These are phyloP conservation scores for Penicillium salamii DNA, from an alignment of 495 filamentous ascomycete species.

Conservation along the genomic window DNA sequence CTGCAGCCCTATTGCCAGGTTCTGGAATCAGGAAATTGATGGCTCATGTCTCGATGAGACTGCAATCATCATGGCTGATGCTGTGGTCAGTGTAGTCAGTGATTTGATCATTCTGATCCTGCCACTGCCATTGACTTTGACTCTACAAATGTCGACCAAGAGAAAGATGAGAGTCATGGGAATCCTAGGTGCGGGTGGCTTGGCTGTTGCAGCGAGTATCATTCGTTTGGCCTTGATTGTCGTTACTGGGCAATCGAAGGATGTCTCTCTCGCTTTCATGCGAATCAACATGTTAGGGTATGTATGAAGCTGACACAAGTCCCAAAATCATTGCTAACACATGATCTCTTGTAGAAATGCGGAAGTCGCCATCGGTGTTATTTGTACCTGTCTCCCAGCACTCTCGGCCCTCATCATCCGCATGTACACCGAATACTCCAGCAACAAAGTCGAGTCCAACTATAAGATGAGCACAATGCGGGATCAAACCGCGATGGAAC, in stretches of 20 bases:
- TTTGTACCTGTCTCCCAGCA: conserved; percentile 40
- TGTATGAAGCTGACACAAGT: conserved; percentile 1
- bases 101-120: conserved; percentile 35
- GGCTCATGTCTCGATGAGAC: conserved; percentile 34
- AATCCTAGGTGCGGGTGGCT: conserved; percentile 36
- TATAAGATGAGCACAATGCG: conserved; percentile 20
- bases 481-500: conserved; percentile 7
- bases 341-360: conserved; percentile 29
- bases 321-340: too few relatives aligned
- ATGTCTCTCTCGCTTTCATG: conserved; percentile 36
- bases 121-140: conserved; percentile 31
- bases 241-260: conserved; percentile 19
- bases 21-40: conserved; percentile 22
- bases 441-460: conserved; percentile 11
- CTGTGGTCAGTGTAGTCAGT: conserved; percentile 35
- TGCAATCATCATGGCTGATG: conserved; percentile 36
- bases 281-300: conserved; percentile 38
- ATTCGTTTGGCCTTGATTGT: conserved; percentile 35
- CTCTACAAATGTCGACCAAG: conserved; percentile 29
- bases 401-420: conserved; percentile 27
- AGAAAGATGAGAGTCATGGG: conserved; percentile 34
- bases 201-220: conserved; percentile 37
- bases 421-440: conserved; percentile 23
- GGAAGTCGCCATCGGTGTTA: conserved; percentile 38
- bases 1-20: conserved; percentile 35